Evolutionary conservation across 257 asterid species (phyloP).

Genomic region (Ballota nigra): DNA sequence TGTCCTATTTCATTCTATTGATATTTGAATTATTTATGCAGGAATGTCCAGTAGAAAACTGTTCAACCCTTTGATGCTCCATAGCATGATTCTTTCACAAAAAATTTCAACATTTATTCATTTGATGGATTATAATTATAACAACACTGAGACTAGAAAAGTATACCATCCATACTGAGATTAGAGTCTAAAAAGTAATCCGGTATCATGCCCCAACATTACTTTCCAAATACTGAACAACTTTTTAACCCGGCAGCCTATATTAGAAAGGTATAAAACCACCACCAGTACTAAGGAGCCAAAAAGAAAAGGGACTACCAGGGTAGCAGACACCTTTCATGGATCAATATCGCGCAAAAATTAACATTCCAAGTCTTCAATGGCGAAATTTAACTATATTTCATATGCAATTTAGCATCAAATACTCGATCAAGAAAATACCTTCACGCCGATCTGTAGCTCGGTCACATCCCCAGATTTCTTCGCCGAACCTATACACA

Average conservation of each 20-base stretch:
- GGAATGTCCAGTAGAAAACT: background rate
- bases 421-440: conserved; percentile 15
- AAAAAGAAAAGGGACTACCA: background rate
- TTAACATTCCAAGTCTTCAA: background rate
- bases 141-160: background rate
- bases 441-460: conserved; percentile 97
- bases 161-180: background rate
- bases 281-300: background rate
- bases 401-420: background rate
- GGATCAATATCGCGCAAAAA: background rate
- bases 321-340: background rate
- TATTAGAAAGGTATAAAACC: background rate
- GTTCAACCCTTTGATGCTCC: background rate
- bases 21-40: background rate
- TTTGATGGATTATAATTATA: background rate
- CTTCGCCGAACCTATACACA: conserved; percentile 57
- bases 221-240: background rate
- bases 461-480: conserved; percentile 86
- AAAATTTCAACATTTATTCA: background rate
- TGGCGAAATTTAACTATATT: background rate
- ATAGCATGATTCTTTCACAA: background rate
- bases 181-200: background rate
- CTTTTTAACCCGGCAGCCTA: background rate
- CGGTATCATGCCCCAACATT: background rate
- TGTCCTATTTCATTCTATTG: background rate